Percentiles rank a stretch among this genome's conserved stretches.
Evolutionary conservation across 2,329 filamentous ascomycete species (phyloP).

Genomic region (Ophiosphaerella narmari): DNA sequence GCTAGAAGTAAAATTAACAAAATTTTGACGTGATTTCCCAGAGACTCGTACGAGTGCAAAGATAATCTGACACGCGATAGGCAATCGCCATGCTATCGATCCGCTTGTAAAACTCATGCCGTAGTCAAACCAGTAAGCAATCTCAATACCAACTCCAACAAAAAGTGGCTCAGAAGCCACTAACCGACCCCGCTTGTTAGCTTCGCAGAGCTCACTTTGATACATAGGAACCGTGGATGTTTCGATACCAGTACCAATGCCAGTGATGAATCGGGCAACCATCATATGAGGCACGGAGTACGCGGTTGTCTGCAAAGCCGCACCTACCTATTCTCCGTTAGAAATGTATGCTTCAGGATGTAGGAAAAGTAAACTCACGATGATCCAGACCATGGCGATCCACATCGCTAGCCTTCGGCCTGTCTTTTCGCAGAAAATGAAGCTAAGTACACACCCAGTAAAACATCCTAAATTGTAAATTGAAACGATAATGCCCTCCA

Average conservation of each 20-base stretch:
- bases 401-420: slow-evolving; percentile 47
- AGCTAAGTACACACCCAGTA: slow-evolving; percentile 45
- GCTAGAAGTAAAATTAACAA: not conserved
- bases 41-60: slow-evolving; percentile 43
- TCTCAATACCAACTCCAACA: slow-evolving; percentile 55
- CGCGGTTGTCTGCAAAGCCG: slow-evolving; percentile 44
- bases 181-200: slow-evolving; percentile 62
- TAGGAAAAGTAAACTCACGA: slow-evolving; percentile 12
- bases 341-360: not conserved
- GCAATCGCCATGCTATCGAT: slow-evolving; percentile 53
- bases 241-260: slow-evolving; percentile 60
- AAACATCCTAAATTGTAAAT: slow-evolving; percentile 50
- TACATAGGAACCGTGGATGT: slow-evolving; percentile 59
- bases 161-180: slow-evolving; percentile 62
- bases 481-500: slow-evolving; percentile 51
- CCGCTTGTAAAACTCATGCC: slow-evolving; percentile 48
- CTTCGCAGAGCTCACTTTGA: slow-evolving; percentile 57
- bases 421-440: slow-evolving; percentile 44
- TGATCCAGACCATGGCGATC: slow-evolving; percentile 51
- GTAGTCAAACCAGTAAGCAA: slow-evolving; percentile 53
- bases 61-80: slow-evolving; percentile 53
- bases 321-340: slow-evolving; percentile 33
- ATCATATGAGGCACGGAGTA: slow-evolving; percentile 52
- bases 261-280: slow-evolving; percentile 57
- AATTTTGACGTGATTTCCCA: not conserved